Evolutionary conservation across 768 basidiomycete species (phyloP).

Genomic region (Amanita fuliginea): DNA sequence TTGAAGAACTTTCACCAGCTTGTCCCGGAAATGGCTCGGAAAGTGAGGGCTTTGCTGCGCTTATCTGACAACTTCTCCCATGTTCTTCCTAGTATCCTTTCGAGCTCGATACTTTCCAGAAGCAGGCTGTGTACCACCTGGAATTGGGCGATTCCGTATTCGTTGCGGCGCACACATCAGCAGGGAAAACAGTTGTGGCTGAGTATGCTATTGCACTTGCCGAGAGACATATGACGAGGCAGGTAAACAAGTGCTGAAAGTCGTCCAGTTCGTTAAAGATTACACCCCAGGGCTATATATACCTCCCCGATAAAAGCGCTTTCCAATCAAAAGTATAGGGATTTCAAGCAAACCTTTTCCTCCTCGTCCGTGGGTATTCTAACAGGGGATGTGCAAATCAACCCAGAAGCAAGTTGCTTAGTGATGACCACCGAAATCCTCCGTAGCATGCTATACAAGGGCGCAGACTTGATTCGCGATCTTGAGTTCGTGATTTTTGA

Average conservation of each 20-base stretch:
- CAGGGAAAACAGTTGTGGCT: conserved; percentile 97
- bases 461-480: conserved; percentile 95
- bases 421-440: conserved; percentile 99
- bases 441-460: conserved; percentile 97
- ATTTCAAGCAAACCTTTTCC: conserved; percentile 95
- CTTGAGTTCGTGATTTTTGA: conserved; percentile 99
- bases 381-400: conserved; percentile 98
- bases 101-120: conserved; percentile 96
- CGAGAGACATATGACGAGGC: conserved; percentile 99
- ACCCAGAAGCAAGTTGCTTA: conserved; percentile 92
- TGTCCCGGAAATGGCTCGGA: conserved; percentile 93
- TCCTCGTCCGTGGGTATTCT: conserved; percentile 88
- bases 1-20: conserved; percentile 84
- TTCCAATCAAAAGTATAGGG: conserved; percentile 97
- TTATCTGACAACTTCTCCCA: background rate
- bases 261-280: conserved; percentile 8
- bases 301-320: conserved; percentile 98
- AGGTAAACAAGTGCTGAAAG: conserved; percentile 1
- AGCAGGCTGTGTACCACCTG: conserved; percentile 95
- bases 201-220: conserved; percentile 98
- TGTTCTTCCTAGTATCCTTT: conserved; percentile 74
- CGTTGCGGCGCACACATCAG: conserved; percentile 99
- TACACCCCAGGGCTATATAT: conserved; percentile 77
- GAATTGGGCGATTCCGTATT: conserved; percentile 98
- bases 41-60: conserved; percentile 34